A percentile compares a stretch with the other conserved stretches of the same genome.
These are phyloP conservation scores for Glycine tomentella DNA, from an alignment of 306 rosid species.

Conservation along the genomic window DNA sequence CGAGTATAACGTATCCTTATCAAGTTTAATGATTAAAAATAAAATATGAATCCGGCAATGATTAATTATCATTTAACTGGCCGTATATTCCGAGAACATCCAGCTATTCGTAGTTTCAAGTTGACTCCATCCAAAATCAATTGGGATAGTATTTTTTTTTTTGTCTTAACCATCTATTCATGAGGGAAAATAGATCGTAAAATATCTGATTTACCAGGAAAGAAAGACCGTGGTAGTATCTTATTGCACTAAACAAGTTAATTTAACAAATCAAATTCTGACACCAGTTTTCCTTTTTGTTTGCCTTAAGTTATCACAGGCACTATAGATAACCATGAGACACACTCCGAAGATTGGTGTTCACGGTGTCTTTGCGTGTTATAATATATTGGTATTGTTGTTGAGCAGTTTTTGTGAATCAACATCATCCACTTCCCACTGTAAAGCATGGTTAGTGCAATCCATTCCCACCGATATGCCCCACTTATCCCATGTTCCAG, in stretches of 20 bases:
- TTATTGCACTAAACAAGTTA: no score
- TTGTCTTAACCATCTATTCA: no score
- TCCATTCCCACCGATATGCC: constrained; percentile 94
- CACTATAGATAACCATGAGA: constrained; percentile 22
- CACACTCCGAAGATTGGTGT: constrained; percentile 8
- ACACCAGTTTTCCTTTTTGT: background rate
- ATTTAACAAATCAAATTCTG: no score
- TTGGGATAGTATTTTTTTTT: background rate
- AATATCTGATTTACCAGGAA: no score
- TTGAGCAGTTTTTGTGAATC: constrained; percentile 46
- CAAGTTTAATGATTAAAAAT: background rate
- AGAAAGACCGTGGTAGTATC: no score
- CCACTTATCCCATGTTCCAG: constrained; percentile 65
- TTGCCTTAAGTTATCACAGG: background rate
- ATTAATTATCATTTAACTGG: background rate
- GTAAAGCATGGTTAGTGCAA: constrained; percentile 93
- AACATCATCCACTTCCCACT: constrained; percentile 42
- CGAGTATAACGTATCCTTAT: background rate
- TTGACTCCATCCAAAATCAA: constrained; percentile 18
- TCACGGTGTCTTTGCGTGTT: background rate
- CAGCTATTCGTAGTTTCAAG: background rate
- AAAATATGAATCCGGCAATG: constrained; percentile 12
- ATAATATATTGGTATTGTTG: background rate
- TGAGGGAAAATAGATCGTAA: no score
- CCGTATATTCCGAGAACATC: constrained; percentile 25